Conservation (phyloP, 352 stramenopile genomes). For the Pythium volutum region DNA sequence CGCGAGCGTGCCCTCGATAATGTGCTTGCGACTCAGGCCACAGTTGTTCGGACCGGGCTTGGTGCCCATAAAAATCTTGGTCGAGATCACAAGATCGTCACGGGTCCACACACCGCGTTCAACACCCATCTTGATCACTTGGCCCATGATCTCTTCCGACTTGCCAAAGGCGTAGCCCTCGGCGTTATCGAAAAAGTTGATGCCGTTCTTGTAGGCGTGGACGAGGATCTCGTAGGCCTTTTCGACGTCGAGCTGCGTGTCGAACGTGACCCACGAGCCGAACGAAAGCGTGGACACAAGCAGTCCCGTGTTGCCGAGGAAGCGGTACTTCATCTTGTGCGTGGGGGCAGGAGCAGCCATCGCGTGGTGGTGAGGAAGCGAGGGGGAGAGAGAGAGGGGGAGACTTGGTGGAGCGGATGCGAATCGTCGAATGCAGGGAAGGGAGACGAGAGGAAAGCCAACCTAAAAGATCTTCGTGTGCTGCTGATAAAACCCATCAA, state of each 20-base stretch:
- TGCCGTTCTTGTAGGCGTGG: slow-evolving; percentile 47
- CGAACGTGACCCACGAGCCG: slow-evolving; percentile 44
- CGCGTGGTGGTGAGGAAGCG: too few species aligned
- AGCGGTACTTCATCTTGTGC: slow-evolving; percentile 49
- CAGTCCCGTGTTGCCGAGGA: slow-evolving; percentile 43
- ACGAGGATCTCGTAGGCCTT: slow-evolving; percentile 49
- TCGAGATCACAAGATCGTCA: slow-evolving; percentile 60
- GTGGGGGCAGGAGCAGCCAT: neutral
- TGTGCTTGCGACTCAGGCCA: slow-evolving; percentile 27
- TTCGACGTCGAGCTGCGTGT: slow-evolving; percentile 41
- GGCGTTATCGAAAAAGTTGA: slow-evolving; percentile 72
- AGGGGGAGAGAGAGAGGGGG: too few species aligned
- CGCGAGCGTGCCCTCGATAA: slow-evolving; percentile 38
- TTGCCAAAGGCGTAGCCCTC: slow-evolving; percentile 43
- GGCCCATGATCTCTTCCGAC: slow-evolving; percentile 44
- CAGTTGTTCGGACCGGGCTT: slow-evolving; percentile 34
- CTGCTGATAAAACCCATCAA: too few species aligned
- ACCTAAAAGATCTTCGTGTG: too few species aligned
- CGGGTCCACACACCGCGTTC: slow-evolving; percentile 35
- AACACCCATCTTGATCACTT: slow-evolving; percentile 44
- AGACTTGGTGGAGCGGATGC: too few species aligned
- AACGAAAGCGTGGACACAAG: slow-evolving; percentile 48
- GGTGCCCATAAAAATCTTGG: slow-evolving; percentile 59
- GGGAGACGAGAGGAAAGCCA: too few species aligned
- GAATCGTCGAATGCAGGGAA: too few species aligned